phyloP scores from a whole-genome alignment of 2,329 filamentous ascomycete species.

The Penicillium sp. region DNA sequence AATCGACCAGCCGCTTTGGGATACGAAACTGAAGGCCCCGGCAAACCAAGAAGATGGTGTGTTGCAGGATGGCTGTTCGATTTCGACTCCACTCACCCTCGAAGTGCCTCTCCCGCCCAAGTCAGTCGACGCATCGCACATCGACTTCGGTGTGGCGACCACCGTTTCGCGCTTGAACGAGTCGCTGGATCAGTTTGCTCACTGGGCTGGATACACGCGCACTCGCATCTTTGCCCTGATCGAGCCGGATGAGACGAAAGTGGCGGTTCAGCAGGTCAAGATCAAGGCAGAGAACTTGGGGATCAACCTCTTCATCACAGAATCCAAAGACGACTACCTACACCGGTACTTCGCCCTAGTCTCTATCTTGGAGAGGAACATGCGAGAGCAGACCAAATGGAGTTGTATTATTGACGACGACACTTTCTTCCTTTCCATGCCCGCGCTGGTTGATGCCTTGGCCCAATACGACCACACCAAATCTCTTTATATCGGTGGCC shows the following conservation, averaged over 20 bases:
- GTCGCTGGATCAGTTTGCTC: conserved; percentile 57
- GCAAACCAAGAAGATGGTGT: conserved; percentile 10
- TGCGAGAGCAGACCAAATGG: conserved; percentile 56
- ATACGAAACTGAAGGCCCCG: conserved; percentile 9
- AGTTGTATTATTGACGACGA: conserved; percentile 65
- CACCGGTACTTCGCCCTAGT: conserved; percentile 63
- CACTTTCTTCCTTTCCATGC: conserved; percentile 64
- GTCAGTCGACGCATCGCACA: conserved; percentile 52
- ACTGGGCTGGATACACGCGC: conserved; percentile 60
- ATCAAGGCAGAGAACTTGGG: conserved; percentile 41
- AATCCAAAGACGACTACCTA: conserved; percentile 42
- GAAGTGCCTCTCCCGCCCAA: conserved; percentile 51
- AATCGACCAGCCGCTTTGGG: conserved; percentile 32
- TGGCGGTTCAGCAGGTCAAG: conserved; percentile 29
- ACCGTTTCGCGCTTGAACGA: conserved; percentile 55
- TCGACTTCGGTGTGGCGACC: conserved; percentile 64
- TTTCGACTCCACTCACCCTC: conserved; percentile 53
- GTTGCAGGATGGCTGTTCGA: conserved; percentile 38
- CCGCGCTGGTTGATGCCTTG: conserved; percentile 55
- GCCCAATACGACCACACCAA: conserved; percentile 53
- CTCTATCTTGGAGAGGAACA: conserved; percentile 52
- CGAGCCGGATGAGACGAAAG: conserved; percentile 43
- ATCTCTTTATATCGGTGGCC: conserved; percentile 59
- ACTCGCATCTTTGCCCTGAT: conserved; percentile 59
- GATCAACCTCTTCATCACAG: conserved; percentile 48